Conservation (phyloP, 2,329 filamentous ascomycete genomes). For the Immersiporthe knoxdaviesiana region DNA sequence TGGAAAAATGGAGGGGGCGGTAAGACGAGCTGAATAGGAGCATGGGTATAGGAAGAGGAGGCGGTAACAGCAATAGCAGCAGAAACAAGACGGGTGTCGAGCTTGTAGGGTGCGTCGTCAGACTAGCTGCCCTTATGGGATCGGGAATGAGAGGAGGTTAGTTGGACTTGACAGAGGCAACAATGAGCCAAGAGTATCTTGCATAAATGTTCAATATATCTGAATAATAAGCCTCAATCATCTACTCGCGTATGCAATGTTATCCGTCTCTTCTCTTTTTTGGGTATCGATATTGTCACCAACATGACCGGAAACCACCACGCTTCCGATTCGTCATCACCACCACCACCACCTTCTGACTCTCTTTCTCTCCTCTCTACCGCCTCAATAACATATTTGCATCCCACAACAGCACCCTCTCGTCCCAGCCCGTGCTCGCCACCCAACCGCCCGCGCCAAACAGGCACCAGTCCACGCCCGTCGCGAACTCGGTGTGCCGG, state of each 20-base stretch:
- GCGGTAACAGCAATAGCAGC: background rate
- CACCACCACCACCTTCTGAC: background rate
- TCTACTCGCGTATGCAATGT: background rate
- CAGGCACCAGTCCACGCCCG: conserved; percentile 95
- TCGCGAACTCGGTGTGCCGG: conserved; percentile 91
- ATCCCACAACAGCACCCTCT: conserved; percentile 90
- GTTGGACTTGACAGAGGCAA: no score
- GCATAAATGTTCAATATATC: background rate
- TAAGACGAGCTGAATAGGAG: background rate
- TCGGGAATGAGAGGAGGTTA: background rate
- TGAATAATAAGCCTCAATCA: background rate
- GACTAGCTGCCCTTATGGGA: conserved; percentile 12
- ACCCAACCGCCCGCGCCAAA: conserved; percentile 97
- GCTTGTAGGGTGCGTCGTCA: conserved; percentile 2
- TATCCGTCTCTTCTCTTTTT: background rate
- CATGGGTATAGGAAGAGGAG: background rate
- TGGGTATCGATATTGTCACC: conserved; percentile 27
- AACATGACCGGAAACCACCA: background rate
- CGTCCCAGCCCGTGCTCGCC: conserved; percentile 93
- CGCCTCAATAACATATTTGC: conserved; percentile 57
- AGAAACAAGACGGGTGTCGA: background rate
- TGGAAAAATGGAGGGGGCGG: conserved; percentile 20
- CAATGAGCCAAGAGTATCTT: background rate
- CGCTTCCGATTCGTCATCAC: background rate
- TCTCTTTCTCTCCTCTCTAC: conserved; percentile 12